Evolutionary conservation across 495 filamentous ascomycete species (phyloP), one percentile per base, ranked within the genome.

Genomic region (Aspergillus incahuasiensis): DNA sequence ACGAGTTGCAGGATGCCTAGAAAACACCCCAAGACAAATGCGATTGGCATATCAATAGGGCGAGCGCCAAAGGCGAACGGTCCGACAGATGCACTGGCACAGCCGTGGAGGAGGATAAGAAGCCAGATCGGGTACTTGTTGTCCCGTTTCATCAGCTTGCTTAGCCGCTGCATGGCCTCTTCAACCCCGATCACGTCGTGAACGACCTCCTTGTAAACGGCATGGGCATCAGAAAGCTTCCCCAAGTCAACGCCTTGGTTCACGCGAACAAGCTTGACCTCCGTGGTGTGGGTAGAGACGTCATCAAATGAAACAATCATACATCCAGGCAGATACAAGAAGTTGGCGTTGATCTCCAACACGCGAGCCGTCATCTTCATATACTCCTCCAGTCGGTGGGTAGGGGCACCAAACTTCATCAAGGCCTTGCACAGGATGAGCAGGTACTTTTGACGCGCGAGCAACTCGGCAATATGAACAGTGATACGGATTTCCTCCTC

Each of bases 281-380:
- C 92, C 6, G 91, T 91, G 8, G 92, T 96, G 63, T 96, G 92
- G 8, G 90, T 95, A 21, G 85, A 80, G 21, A 81, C 78, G 71
- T 97, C 92, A 63, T 95, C 92, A 64, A 97, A 97, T 5, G 90
- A 91, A 55, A 96, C 86, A 57, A 97, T 89, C 92, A 97, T 97
- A 63, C 89, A 95, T 18, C 90, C 90, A 1, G 92, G 92, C 20
- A 96, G 85, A 65, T 96, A 97, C 40, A 96, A 72, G 62, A 95
- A 97, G 56, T 95, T 91, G 40, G 86, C 89, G 56, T 96, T 88
- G 44, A 97, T 91, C 68, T 92, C 87, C 42, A 97, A 79, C 5
- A 95, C 89, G 3, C 89, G 82, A 22, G 92, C 86, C 13, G 89
- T 89, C 90, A 92, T 95, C 52, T 79, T 85, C 87, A 97, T 88